A percentile compares a stretch with the other conserved stretches of the same genome.
Conservation (phyloP, 1,284 basidiomycete genomes). For the Malassezia dermatis region DNA sequence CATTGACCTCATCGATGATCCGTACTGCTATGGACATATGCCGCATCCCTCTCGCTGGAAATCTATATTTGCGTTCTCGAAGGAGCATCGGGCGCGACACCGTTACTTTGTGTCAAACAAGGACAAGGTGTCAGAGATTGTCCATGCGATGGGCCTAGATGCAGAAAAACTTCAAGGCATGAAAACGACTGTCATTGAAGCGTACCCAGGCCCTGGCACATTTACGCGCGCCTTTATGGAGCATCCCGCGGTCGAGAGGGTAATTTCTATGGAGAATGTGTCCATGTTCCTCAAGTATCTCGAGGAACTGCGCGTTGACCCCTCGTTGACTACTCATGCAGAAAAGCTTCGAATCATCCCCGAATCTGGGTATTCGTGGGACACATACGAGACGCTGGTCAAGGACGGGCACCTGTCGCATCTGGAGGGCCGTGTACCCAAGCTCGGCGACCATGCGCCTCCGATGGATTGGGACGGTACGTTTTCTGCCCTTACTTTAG, state of each 20-base stretch:
- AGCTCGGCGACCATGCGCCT: slow-evolving; percentile 5
- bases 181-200: slow-evolving; percentile 39
- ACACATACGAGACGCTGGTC: slow-evolving; percentile 26
- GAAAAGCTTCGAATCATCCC: slow-evolving; percentile 22
- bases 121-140: slow-evolving; percentile 22
- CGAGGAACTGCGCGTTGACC: slow-evolving; percentile 15
- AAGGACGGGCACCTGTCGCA: slow-evolving; percentile 25
- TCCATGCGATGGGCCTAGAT: slow-evolving; percentile 21
- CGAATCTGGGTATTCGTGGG: slow-evolving; percentile 26
- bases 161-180: slow-evolving; percentile 17
- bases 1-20: background rate
- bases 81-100: slow-evolving; percentile 18
- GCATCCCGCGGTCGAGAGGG: slow-evolving; percentile 36
- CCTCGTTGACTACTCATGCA: slow-evolving; percentile 14
- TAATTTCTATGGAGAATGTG: slow-evolving; percentile 34
- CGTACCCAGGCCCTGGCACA: slow-evolving; percentile 40
- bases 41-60: slow-evolving; percentile 26
- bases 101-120: slow-evolving; percentile 36
- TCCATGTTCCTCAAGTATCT: slow-evolving; percentile 20
- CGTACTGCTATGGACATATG: slow-evolving; percentile 21
- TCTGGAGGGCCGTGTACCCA: slow-evolving; percentile 21
- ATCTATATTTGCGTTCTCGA: slow-evolving; percentile 17
- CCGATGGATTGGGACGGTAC: slow-evolving; percentile 14
- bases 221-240: slow-evolving; percentile 31
- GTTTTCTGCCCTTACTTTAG: background rate